phyloP scores from a whole-genome alignment of 208 protist genomes.

The Phytomonas francai region DNA sequence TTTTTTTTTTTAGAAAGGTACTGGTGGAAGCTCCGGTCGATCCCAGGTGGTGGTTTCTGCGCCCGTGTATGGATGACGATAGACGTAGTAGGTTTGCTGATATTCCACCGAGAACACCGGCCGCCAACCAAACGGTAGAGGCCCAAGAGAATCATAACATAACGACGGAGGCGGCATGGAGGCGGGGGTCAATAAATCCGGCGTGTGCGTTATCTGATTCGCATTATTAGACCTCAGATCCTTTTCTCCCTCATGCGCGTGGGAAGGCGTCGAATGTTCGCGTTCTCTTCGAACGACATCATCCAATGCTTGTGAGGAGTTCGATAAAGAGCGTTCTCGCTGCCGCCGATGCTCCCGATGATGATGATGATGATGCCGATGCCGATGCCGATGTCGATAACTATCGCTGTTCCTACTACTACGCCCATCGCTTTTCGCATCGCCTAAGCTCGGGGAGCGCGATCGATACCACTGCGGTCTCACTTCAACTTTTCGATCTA shows the following conservation, averaged over 20 bases:
- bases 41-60: conserved; percentile 61
- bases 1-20: conserved; percentile 12
- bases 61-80: conserved; percentile 39
- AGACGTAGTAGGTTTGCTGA: conserved; percentile 63
- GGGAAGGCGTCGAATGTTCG: no score
- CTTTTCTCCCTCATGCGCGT: not conserved
- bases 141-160: conserved; percentile 15
- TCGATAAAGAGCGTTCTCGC: no score
- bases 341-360: not conserved
- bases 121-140: conserved; percentile 51
- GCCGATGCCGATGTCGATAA: not conserved
- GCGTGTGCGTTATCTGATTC: not conserved
- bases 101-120: conserved; percentile 64
- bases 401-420: not conserved
- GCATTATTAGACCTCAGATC: not conserved
- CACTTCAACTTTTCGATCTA: no score
- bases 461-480: no score
- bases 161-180: conserved; percentile 3
- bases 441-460: no score
- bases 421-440: no score
- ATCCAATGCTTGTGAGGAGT: no score
- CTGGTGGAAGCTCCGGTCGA: conserved; percentile 11
- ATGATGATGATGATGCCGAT: conserved; percentile 7
- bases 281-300: no score
- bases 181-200: not conserved